Evolutionary conservation across 805 yeast species (phyloP).

Genomic region (Candida sphagnicola): DNA sequence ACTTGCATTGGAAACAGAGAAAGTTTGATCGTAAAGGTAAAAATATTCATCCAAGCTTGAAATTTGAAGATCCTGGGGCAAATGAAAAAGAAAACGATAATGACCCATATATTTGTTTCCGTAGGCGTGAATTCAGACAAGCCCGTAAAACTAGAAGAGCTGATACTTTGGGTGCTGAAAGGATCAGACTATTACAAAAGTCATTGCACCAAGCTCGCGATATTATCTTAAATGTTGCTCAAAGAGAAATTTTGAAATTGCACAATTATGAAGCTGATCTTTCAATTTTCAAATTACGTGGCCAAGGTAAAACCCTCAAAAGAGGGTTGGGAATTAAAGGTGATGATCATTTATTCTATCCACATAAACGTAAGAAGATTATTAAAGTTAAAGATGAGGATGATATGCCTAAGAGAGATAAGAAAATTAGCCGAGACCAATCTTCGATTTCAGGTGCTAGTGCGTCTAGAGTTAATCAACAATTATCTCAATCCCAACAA

Average conservation of each 20-base stretch:
- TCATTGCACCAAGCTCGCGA: constrained; percentile 76
- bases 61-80: constrained; percentile 73
- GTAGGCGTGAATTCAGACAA: constrained; percentile 92
- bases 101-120: constrained; percentile 93
- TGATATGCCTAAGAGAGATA: constrained; percentile 12
- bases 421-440: constrained; percentile 8
- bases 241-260: constrained; percentile 64
- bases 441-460: constrained; percentile 1
- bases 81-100: constrained; percentile 80
- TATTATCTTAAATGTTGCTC: constrained; percentile 64
- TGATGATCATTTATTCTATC: constrained; percentile 77
- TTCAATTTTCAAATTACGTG: constrained; percentile 68
- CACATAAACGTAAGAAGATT: constrained; percentile 67
- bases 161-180: constrained; percentile 84
- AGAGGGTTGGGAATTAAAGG: constrained; percentile 73
- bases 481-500: constrained; percentile 8
- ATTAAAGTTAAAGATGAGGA: constrained; percentile 32
- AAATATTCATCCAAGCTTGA: constrained; percentile 67
- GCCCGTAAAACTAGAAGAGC: constrained; percentile 95
- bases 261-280: constrained; percentile 60
- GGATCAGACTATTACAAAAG: constrained; percentile 65
- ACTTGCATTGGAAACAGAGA: constrained; percentile 77
- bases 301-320: constrained; percentile 68
- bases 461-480: constrained; percentile 8
- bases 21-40: constrained; percentile 69